Evolutionary conservation across 352 stramenopile genomes (phyloP), one percentile per base, ranked within the genome.

Genomic region (Phytophthora podocarpi): DNA sequence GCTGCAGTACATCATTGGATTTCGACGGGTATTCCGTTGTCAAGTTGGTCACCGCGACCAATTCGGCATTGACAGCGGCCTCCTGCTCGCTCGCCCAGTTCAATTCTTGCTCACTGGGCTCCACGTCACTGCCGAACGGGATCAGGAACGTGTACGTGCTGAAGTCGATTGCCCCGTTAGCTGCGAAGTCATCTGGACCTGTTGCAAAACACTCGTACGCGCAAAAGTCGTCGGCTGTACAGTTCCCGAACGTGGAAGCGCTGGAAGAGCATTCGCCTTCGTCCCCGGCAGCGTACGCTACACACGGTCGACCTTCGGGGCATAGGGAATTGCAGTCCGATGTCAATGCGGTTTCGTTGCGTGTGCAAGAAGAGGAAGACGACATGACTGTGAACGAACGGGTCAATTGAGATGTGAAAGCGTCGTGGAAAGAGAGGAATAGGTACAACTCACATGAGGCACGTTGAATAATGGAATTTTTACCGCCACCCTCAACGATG

Each of bases 201-300:
- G 74, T 85, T 55, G 67, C 78, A 59, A 89, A 83, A 49, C 81
- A 90, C 50, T 82, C 70, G 56, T 77, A 87, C 2, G 70, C 50
- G 54, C 81, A 90, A 28, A 41, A 63, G n/a, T 58, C 66, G n/a
- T 72, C 72, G 12, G 45, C 43, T 13, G 48, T 61, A 41, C 76
- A 85, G 24, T 66, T 57, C 28, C 71, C 67, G 36, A 85, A 81
- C 5, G 58, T 59, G 10, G 67, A 64, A n/a, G 45, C 21, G 12
- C 40, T 34, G 39, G 28, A 57, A 1, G 58, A 43, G 16, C 57
- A 72, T 32, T 56, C 18, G 3, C 5, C 48, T 56, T 68, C 51
- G 6, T 59, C 26, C 6, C 36, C 57, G 3, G 32, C 64, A 18
- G 70, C 67, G 46, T 79, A 90, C 13, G 77, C 78, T 11, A 90